Conservation (phyloP, 1,139 yeast genomes). For the Hemisphaericaspora xylofermentans region DNA sequence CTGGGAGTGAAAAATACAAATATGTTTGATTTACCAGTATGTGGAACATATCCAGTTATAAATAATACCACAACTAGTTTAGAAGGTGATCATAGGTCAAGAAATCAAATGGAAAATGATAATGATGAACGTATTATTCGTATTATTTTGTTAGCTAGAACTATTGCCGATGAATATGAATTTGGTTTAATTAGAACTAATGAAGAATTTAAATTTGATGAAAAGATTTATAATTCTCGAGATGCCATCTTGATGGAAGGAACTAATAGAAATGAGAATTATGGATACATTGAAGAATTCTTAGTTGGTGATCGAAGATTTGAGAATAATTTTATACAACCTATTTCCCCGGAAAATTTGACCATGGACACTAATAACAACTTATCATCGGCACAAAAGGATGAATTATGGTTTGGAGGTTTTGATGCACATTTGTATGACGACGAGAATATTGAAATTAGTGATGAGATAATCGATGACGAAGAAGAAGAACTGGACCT, state of each 20-base stretch:
- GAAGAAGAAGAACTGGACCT: conserved; percentile 20
- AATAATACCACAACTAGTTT: conserved; percentile 4
- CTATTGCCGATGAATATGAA: conserved; percentile 50
- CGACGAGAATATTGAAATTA: conserved; percentile 18
- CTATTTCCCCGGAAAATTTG: conserved; percentile 31
- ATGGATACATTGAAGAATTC: conserved; percentile 32
- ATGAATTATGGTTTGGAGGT: conserved; percentile 28
- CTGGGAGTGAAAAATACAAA: conserved; percentile 58
- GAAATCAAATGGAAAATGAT: conserved; percentile 30
- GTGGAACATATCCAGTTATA: conserved; percentile 52
- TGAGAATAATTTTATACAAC: conserved; percentile 40
- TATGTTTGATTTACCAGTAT: conserved; percentile 63
- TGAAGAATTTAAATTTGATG: conserved; percentile 45
- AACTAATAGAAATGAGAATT: conserved; percentile 13
- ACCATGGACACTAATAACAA: conserved; percentile 15
- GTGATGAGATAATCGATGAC: conserved; percentile 20
- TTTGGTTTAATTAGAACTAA: conserved; percentile 52
- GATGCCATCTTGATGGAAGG: conserved; percentile 18
- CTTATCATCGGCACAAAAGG: conserved; percentile 17
- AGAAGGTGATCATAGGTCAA: conserved; percentile 19
- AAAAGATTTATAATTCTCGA: conserved; percentile 25
- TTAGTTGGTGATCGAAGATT: conserved; percentile 45
- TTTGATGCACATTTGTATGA: conserved; percentile 14
- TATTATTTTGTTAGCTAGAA: conserved; percentile 48
- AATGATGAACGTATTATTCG: conserved; percentile 51